Evolutionary conservation across 176 grass and related monocot species (phyloP).

Genomic region (Rhynchospora breviuscula): DNA sequence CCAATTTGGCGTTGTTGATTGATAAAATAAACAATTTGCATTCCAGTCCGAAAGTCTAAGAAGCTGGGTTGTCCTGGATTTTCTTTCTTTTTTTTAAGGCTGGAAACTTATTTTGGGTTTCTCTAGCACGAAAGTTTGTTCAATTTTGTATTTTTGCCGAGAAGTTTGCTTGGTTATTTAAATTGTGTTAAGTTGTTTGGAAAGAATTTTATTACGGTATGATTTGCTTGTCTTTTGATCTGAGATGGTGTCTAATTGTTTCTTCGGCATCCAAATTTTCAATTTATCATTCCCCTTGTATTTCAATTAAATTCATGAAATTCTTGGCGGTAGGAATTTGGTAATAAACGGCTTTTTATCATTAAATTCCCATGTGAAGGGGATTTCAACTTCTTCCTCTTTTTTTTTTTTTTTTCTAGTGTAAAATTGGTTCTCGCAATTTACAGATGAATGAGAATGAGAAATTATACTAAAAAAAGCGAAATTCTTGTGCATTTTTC

Average conservation of each 20-base stretch:
- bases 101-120: neutral
- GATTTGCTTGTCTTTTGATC: neutral
- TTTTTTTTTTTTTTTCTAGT: neutral
- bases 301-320: neutral
- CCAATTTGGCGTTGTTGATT: neutral
- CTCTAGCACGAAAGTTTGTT: neutral
- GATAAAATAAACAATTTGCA: neutral
- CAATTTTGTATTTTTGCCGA: neutral
- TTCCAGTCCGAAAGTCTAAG: neutral
- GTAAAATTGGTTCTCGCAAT: neutral
- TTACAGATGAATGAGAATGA: neutral
- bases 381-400: neutral
- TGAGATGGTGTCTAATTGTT: neutral
- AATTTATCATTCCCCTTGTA: neutral
- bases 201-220: neutral
- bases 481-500: neutral
- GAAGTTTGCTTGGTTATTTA: neutral
- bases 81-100: neutral
- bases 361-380: constrained; percentile 6
- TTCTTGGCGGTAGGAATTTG: neutral
- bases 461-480: neutral
- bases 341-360: neutral
- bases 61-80: neutral
- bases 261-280: neutral
- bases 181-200: neutral